Base-by-base conservation (phyloP, 2,329 filamentous ascomycete genomes). In the Ophioceras dolichostomum region DNA sequence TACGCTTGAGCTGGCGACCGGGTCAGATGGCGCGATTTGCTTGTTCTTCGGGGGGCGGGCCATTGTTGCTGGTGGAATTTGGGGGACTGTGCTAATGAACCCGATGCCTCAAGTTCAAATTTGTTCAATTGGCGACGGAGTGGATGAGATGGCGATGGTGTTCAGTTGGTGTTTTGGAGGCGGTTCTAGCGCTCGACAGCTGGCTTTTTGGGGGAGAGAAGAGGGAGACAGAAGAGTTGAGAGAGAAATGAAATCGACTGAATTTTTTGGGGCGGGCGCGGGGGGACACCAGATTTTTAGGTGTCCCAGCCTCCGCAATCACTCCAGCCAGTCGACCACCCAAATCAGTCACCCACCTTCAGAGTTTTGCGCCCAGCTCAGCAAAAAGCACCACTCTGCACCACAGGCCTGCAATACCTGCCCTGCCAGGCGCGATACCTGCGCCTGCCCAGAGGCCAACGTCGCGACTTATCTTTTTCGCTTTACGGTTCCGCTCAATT, bases 1-100 rank as follows among this genome's bases (percentile, higher is more conserved):
- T 57, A 39, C 56, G 47, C 28, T 58, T n/a, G 34, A 28, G 26
- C 24, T 36, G n/a, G n/a, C n/a, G n/a, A n/a, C n/a, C n/a, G n/a
- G n/a, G n/a, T n/a, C n/a, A n/a, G n/a, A n/a, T n/a, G n/a, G n/a
- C n/a, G n/a, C n/a, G n/a, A n/a, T n/a, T n/a, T n/a, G 41, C 46
- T 48, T 45, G 39, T 46, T 47, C 46, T 48, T 48, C 28, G 46
- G 45, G 2, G 47, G 47, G 32, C 47, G 47, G 32, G 47, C 46
- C 47, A 49, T 49, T 34, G 41, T 16, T 36, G 39, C 14, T 39
- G 38, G 26, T 53, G 32, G 49, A 41, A 32, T 14, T 35, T 32
- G 9, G 33, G 6, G 24, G 27, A 16, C 27, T 40, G 14, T 39
- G 38, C 18, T n/a, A n/a, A n/a, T n/a, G n/a, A n/a, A n/a, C n/a